Evolutionary conservation across 768 basidiomycete species (phyloP).

Genomic region (Amanita pseudoporphyria): DNA sequence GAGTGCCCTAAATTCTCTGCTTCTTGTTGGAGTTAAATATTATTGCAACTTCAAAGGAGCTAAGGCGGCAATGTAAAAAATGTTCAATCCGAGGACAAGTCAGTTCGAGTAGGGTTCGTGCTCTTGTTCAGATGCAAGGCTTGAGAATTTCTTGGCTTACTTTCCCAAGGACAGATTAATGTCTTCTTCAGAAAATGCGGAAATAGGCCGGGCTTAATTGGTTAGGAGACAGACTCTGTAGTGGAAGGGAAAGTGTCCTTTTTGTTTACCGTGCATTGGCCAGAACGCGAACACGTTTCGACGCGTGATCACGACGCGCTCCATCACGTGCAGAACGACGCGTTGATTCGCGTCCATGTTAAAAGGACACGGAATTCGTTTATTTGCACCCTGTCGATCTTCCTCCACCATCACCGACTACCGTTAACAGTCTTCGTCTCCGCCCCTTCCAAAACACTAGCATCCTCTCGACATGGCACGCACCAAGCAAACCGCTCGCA

Average conservation of each 20-base stretch:
- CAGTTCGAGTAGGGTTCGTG: too few relatives aligned
- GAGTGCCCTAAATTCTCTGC: not conserved
- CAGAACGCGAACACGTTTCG: not conserved
- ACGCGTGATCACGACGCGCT: constrained; percentile 7
- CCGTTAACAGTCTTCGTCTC: constrained; percentile 5
- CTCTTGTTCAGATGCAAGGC: too few relatives aligned
- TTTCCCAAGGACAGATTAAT: too few relatives aligned
- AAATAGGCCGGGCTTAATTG: too few relatives aligned
- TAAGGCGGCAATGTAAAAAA: not conserved
- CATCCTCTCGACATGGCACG: constrained; percentile 42
- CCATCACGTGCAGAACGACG: constrained; percentile 7
- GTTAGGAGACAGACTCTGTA: too few relatives aligned
- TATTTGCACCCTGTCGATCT: not conserved
- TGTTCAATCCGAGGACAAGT: not conserved
- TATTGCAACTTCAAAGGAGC: not conserved
- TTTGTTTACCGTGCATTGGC: too few relatives aligned
- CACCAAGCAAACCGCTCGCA: constrained; percentile 71
- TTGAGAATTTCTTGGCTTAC: too few relatives aligned
- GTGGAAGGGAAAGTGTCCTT: too few relatives aligned
- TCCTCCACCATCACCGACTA: constrained; percentile 21
- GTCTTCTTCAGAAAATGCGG: too few relatives aligned
- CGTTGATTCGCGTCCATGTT: constrained; percentile 3
- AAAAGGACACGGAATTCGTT: constrained; percentile 1
- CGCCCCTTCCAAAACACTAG: not conserved
- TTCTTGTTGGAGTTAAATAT: not conserved